Base-by-base conservation (phyloP, 2,329 filamentous ascomycete species). In the Xylogone sp. region DNA sequence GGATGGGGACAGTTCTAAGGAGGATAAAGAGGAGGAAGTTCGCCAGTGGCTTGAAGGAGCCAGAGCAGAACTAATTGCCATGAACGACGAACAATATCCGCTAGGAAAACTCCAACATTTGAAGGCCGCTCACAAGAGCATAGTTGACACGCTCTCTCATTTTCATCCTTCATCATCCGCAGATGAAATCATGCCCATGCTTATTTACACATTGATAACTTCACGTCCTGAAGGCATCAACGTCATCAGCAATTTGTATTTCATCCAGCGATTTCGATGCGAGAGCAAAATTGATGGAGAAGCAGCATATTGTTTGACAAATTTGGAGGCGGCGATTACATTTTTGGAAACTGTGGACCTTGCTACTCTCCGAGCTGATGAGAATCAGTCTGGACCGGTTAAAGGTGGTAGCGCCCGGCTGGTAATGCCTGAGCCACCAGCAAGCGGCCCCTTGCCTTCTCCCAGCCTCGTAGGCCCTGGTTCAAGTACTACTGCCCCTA, bases 271-370 rank as follows among this genome's bases (percentile, higher is more conserved):
- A 55, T 99, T 99, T 67, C 84, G 94, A 51, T 89, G 90, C 67
- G 83, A 89, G 48, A 85, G 77, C 57, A 96, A 93, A 63, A 81
- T 97, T 34, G 90, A 95, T 52, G 94, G 94, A 16, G 94, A 99
- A 70, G 88, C 92, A 12, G 92, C 94, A 1, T 99, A 99, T 69
- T 97, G 94, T 64, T 75, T 99, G 52, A 97, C 95, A 42, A 99
- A 96, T 60, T 79, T 99, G 1, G 94, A 99, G 69, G 94, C 94
- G 18, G 88, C 93, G 52, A 90, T 97, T 51, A 92, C 88, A 48
- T 99, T 99, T 64, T 75, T 99, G 13, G 89, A 97, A 64, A 97
- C 92, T 0, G 94, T 99, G 22, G 94, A 99, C 67, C 77, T 99
- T 21, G 89, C 92, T 6, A 96, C 88, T 21, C 75, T 99, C 6